These are phyloP conservation scores for Eucalyptus caleyi DNA, from an alignment of 345 rosid species.

Conservation along the genomic window DNA sequence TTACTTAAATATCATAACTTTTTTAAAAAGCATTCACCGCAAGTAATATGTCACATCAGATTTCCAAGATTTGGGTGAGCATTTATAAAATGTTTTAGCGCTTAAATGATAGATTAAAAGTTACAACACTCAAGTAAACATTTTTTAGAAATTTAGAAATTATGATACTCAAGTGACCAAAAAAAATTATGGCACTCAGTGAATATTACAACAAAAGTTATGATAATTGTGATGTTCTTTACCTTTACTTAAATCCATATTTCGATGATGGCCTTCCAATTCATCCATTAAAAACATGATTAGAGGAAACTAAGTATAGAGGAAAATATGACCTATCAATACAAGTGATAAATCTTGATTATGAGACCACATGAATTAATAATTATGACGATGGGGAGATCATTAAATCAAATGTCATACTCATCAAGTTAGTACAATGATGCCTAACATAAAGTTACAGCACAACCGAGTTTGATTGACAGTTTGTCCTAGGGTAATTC, in stretches of 20 bases:
- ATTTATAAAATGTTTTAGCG: too few species aligned
- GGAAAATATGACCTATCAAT: not conserved
- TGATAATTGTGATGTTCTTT: too few species aligned
- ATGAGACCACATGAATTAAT: not conserved
- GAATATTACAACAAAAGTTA: too few species aligned
- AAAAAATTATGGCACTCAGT: too few species aligned
- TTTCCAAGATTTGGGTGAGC: too few species aligned
- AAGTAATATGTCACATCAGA: too few species aligned
- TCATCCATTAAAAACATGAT: not conserved
- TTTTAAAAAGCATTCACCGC: too few species aligned
- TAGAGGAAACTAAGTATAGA: not conserved
- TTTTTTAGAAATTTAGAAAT: too few species aligned
- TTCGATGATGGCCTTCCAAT: not conserved
- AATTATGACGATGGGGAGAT: not conserved
- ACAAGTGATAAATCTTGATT: not conserved
- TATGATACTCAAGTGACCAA: accelerated
- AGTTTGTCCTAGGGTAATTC: not conserved
- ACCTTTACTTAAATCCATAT: too few species aligned
- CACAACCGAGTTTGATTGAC: not conserved
- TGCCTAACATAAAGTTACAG: not conserved
- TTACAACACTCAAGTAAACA: too few species aligned
- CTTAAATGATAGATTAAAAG: too few species aligned
- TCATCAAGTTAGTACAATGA: not conserved
- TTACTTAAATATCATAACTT: too few species aligned
- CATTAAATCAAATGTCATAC: not conserved